These are phyloP conservation scores for Volvox reticuliferus DNA, from an alignment of 139 green algal genomes.

Conservation along the genomic window DNA sequence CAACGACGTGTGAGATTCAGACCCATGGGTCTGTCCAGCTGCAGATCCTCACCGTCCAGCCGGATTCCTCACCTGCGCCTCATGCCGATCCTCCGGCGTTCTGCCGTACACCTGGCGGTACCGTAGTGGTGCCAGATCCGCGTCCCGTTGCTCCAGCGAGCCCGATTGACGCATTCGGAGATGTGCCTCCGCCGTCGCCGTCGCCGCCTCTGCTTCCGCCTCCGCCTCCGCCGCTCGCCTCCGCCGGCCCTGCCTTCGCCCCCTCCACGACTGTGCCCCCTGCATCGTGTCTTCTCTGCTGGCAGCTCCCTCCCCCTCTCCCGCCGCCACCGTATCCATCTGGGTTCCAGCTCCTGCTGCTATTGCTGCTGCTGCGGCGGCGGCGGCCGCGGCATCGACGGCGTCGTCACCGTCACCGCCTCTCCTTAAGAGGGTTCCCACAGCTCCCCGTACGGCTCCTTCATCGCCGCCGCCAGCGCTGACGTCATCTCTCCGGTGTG, in stretches of 20 bases:
- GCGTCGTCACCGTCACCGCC: not conserved
- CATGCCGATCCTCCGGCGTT: slow-evolving; percentile 42
- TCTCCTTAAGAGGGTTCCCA: not conserved
- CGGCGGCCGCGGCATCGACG: too few relatives aligned
- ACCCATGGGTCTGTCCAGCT: too few relatives aligned
- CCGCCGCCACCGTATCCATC: not conserved
- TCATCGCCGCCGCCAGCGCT: too few relatives aligned
- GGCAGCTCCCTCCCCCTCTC: not conserved
- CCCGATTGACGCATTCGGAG: not conserved
- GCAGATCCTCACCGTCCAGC: too few relatives aligned
- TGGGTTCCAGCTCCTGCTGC: not conserved
- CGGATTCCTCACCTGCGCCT: slow-evolving; percentile 1
- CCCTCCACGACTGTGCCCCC: not conserved
- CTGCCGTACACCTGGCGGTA: not conserved
- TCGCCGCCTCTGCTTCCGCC: not conserved
- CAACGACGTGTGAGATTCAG: too few relatives aligned
- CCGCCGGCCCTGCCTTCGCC: not conserved
- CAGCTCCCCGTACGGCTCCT: too few relatives aligned
- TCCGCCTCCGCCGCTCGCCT: not conserved
- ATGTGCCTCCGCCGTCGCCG: not conserved
- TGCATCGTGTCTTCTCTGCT: not conserved
- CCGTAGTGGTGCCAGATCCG: slow-evolving; percentile 85
- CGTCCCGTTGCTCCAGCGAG: slow-evolving; percentile 83
- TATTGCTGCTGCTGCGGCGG: too few relatives aligned
- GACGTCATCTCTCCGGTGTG: not conserved